phyloP scores from a whole-genome alignment of 371 early-diverging fungal species.

The Mortierella sp. region DNA sequence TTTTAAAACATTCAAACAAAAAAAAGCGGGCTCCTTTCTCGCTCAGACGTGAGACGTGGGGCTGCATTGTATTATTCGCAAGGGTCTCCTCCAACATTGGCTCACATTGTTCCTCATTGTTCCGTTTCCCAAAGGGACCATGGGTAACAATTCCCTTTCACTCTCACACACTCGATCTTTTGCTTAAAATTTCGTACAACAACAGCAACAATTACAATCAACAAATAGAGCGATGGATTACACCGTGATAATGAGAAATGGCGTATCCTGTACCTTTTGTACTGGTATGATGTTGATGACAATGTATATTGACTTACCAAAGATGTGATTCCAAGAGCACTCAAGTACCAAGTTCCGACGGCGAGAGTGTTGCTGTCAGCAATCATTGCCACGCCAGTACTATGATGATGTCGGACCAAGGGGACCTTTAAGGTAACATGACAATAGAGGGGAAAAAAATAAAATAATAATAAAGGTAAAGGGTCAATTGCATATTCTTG shows the following conservation, averaged over 20 bases:
- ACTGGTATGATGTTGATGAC: neutral
- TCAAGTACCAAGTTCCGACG: constrained; percentile 54
- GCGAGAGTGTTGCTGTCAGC: constrained; percentile 56
- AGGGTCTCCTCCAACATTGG: neutral
- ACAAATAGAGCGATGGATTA: no score
- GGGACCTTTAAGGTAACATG: constrained; percentile 31
- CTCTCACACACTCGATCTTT: no score
- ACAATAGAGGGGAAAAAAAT: neutral
- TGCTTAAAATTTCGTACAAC: neutral
- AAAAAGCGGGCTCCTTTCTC: neutral
- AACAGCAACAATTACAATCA: no score
- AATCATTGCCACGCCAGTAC: constrained; percentile 39
- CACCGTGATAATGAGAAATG: no score
- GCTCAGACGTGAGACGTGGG: neutral
- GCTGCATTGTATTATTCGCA: neutral
- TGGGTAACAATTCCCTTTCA: neutral
- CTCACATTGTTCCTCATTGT: neutral
- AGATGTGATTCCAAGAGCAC: constrained; percentile 39
- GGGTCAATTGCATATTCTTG: neutral
- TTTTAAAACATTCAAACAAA: neutral
- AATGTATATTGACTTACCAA: constrained; percentile 27
- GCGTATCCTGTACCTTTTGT: no score
- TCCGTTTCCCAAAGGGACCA: neutral
- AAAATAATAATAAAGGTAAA: neutral
- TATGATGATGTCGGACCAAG: constrained; percentile 50